Evolutionary conservation across 2,329 filamentous ascomycete genomes (phyloP).

Genomic region (Acrocalymma vagum): DNA sequence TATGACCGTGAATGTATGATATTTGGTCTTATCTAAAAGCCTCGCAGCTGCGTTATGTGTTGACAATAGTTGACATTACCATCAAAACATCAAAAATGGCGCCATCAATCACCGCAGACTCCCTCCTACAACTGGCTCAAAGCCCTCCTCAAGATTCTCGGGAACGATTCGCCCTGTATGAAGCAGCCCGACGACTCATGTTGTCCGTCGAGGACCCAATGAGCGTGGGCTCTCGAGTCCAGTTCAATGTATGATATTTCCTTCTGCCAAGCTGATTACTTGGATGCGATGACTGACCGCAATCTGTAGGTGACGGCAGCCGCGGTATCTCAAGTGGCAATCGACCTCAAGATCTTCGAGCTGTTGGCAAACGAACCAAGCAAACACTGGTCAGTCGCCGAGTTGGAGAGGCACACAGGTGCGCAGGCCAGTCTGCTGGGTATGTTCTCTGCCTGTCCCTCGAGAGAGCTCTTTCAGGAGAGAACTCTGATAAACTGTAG

Average conservation of each 20-base stretch:
- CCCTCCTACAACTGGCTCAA: slow-evolving; percentile 9
- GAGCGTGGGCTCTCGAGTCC: slow-evolving; percentile 8
- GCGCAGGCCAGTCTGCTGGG: slow-evolving; percentile 8
- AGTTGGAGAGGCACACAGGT: slow-evolving; percentile 10
- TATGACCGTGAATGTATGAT: no score
- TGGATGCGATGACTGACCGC: slow-evolving; percentile 5
- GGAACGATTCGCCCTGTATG: slow-evolving; percentile 9
- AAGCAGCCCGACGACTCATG: slow-evolving; percentile 9
- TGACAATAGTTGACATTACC: slow-evolving; percentile 5
- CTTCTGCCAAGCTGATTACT: slow-evolving; percentile 8
- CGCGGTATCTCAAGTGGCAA: slow-evolving; percentile 9
- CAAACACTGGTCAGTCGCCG: slow-evolving; percentile 9
- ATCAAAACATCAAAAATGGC: slow-evolving; percentile 10
- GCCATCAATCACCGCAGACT: slow-evolving; percentile 8
- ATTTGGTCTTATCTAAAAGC: no score
- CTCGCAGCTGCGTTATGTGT: neutral
- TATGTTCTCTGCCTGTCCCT: slow-evolving; percentile 8
- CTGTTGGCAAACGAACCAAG: slow-evolving; percentile 7
- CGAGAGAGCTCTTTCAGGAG: no score
- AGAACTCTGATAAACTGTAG: slow-evolving; percentile 8
- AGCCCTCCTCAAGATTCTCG: slow-evolving; percentile 9
- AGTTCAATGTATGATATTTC: slow-evolving; percentile 7
- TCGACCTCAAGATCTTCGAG: slow-evolving; percentile 11
- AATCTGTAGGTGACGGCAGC: slow-evolving; percentile 9
- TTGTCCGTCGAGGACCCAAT: slow-evolving; percentile 10